Evolutionary conservation across 306 rosid species (phyloP).

Genomic region (Vicia faba): DNA sequence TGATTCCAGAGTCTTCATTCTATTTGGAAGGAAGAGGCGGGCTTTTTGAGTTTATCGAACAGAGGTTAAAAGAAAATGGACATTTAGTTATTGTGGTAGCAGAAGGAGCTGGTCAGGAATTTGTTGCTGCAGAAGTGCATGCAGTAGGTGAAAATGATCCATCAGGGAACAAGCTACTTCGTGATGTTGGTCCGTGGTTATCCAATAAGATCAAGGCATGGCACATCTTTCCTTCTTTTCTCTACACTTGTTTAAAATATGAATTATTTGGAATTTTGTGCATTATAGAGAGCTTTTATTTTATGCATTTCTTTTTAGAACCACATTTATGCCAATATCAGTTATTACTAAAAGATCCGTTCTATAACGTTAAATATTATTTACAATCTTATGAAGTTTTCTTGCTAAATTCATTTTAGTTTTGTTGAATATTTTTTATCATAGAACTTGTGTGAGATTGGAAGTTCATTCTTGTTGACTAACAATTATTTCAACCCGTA

Average conservation of each 20-base stretch:
- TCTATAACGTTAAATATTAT: slow-evolving; percentile 15
- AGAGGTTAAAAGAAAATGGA: slow-evolving; percentile 83
- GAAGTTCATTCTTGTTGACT: slow-evolving; percentile 10
- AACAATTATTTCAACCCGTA: slow-evolving; percentile 2
- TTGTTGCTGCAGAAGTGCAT: slow-evolving; percentile 59
- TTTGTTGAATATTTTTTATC: neutral
- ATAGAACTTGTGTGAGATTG: slow-evolving; percentile 20
- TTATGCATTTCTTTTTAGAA: slow-evolving; percentile 7
- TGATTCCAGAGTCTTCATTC: slow-evolving; percentile 97
- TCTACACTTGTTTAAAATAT: slow-evolving; percentile 13
- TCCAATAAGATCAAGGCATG: slow-evolving; percentile 77
- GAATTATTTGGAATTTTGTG: slow-evolving; percentile 12
- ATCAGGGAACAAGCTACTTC: slow-evolving; percentile 85
- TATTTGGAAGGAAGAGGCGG: slow-evolving; percentile 92
- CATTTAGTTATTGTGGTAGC: slow-evolving; percentile 92
- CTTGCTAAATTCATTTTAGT: slow-evolving; percentile 6
- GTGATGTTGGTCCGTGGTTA: slow-evolving; percentile 86
- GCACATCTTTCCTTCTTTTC: slow-evolving; percentile 27
- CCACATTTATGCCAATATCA: slow-evolving; percentile 23
- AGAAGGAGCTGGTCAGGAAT: slow-evolving; percentile 96
- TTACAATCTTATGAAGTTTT: slow-evolving; percentile 4
- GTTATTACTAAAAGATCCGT: slow-evolving; percentile 4
- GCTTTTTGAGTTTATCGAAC: slow-evolving; percentile 76
- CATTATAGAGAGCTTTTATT: slow-evolving; percentile 17
- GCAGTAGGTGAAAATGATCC: slow-evolving; percentile 66